These are phyloP conservation scores for Mrakiaceae sp. DNA, from an alignment of 1,284 basidiomycete species.

Conservation along the genomic window DNA sequence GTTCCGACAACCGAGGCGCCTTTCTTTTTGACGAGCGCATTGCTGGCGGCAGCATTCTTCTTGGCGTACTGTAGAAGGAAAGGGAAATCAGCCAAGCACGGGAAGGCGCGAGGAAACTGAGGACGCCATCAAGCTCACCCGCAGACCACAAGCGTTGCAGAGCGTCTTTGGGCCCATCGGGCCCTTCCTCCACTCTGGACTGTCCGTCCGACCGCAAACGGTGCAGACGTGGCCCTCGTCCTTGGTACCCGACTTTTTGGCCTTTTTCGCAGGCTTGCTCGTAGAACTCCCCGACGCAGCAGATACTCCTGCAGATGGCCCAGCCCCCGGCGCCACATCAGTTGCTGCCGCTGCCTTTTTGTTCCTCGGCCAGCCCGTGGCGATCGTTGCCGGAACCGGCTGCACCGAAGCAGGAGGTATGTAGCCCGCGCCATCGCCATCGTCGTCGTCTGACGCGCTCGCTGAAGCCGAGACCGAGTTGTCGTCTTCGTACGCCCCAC, in stretches of 20 bases:
- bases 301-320: neutral
- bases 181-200: slow-evolving; percentile 36
- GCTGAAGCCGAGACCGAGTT: neutral
- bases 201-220: slow-evolving; percentile 34
- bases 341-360: too few relatives aligned
- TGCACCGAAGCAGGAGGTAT: too few relatives aligned
- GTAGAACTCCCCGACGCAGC: neutral
- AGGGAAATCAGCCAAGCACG: too few relatives aligned
- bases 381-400: too few relatives aligned
- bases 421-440: neutral
- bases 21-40: too few relatives aligned
- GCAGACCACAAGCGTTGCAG: slow-evolving; percentile 26
- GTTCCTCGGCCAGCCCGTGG: too few relatives aligned
- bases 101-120: too few relatives aligned
- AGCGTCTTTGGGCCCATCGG: slow-evolving; percentile 35
- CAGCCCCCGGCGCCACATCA: too few relatives aligned
- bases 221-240: slow-evolving; percentile 30
- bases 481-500: slow-evolving; percentile 16
- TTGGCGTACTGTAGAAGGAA: neutral
- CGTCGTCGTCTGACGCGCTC: neutral
- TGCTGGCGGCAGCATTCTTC: neutral
- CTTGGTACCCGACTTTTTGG: slow-evolving; percentile 18
- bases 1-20: too few relatives aligned
- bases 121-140: neutral
- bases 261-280: slow-evolving; percentile 16